Evolutionary conservation across 768 basidiomycete species (phyloP), one percentile per base, ranked within the genome.

Genomic region (Suillus spraguei): DNA sequence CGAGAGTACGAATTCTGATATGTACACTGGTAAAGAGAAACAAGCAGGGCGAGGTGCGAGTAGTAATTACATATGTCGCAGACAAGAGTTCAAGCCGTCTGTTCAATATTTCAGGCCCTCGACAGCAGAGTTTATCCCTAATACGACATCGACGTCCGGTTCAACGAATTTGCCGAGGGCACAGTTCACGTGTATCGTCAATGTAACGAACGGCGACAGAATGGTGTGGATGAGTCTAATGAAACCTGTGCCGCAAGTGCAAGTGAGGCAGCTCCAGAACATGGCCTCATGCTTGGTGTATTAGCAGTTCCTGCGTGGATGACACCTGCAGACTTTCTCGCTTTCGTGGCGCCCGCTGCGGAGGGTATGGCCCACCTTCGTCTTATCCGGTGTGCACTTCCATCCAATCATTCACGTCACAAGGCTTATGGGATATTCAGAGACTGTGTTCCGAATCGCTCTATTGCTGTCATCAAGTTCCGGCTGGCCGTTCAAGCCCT

Each of bases 281-380:
- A 91, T 65, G 92, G 89, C 5, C 85, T 90, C 41, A 87, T 89
- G 71, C 82, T 98, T 1, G 95, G 87, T 41, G 90, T 99, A 4
- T 83, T 99, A 16, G 94, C 95, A 32, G 94, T 99, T 20, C 97
- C 97, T 1, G 82, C 93, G 1, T 95, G 92, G 89, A 95, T 98
- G 90, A 90, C 92, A 0, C 94, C 95, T 0, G 91, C 95, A 0
- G 95, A 97, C 74, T 94, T 99, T 67, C 82, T 97, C 50, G 85
- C 89, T 17, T 98, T 97, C 70, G 89, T 98, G 14, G 92, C 92
- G 1, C 94, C 94, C 5, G 95, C 91, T 24, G 83, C 88, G 8
- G 94, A 94, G 35, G 88, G 89, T 53, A 89, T 99, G 68, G 85
- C 91, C 2, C 95, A 98, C 66, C 80, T 98, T 49, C 82, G 97